Evolutionary conservation across 495 filamentous ascomycete species (phyloP).

Genomic region (Aspergillus nidulans): DNA sequence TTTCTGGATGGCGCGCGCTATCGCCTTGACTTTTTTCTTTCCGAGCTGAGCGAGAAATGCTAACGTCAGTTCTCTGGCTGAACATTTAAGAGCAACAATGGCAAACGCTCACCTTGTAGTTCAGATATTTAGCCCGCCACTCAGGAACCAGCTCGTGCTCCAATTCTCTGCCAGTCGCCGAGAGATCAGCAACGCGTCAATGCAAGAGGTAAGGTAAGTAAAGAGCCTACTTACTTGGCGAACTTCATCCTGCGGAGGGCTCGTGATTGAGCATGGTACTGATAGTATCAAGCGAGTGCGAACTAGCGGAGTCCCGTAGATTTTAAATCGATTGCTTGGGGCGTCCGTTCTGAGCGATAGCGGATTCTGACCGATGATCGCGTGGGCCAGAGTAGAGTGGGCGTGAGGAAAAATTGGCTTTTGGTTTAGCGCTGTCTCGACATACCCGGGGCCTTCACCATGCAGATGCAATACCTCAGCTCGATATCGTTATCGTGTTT

Average conservation of each 20-base stretch:
- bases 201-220: constrained; percentile 3
- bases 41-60: constrained; percentile 43
- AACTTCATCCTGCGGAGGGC: constrained; percentile 52
- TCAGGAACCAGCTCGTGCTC: constrained; percentile 86
- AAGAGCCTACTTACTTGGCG: constrained; percentile 47
- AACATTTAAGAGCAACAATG: neutral
- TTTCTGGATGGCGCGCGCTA: constrained; percentile 63
- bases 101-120: constrained; percentile 69
- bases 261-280: constrained; percentile 23
- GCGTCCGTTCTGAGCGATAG: neutral
- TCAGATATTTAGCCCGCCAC: constrained; percentile 87
- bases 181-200: constrained; percentile 12
- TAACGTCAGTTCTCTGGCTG: neutral
- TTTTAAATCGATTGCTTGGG: constrained; percentile 4
- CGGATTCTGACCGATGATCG: neutral
- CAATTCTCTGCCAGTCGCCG: constrained; percentile 54
- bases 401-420: constrained; percentile 8
- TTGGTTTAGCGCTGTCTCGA: constrained; percentile 7
- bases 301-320: constrained; percentile 7
- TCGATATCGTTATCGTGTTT: neutral
- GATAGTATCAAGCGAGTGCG: neutral
- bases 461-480: neutral
- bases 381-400: neutral
- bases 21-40: constrained; percentile 84
- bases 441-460: constrained; percentile 1